Base-by-base conservation (phyloP, 306 rosid species). In the Glycyrrhiza uralensis region DNA sequence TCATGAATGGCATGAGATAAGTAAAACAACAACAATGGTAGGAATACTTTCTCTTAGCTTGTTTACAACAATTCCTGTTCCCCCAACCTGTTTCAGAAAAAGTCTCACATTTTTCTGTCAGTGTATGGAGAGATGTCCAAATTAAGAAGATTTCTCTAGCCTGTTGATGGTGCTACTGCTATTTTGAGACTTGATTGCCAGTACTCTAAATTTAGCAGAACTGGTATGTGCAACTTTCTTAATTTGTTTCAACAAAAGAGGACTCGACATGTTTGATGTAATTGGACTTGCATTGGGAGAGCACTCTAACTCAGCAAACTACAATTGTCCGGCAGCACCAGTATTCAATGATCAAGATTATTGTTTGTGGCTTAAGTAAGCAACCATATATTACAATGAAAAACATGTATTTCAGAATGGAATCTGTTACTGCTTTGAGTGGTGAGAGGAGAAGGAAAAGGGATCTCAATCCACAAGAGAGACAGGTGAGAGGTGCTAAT, bases 81-180 rank as follows among this genome's bases (percentile, higher is more conserved):
- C 99, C 32, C 99, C 99, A 69, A 95, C 99, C 99, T 95, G 83
- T 76, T 79, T 54, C 51, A 81, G 72, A 57, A 36, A 71, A 79
- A 67, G 67, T 2, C 54, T 5, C 2, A 17, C 30, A 70, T 52
- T 56, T 69, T 79, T 23, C 64, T 91, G 81, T 95, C 89, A 7
- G 97, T 87, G 81, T 46, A 89, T 10, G 97, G 96, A 76, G 96
- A 84, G 69, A 87, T 1, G 56, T 95, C 96, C 85, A 95, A 84
- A 67, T 92, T 89, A 19, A 95, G 91, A 24, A 95, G 75, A 76
- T 61, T n/a, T 44, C 82, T 95, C 96, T 1, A 92, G 39, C 83
- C 99, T 84, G 86, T 95, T 95, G 80, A 95, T 54, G 47, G 96
- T 85, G 52, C 91, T n/a, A n/a, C n/a, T n/a, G n/a, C n/a, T 14